Evolutionary conservation across 2,329 filamentous ascomycete species (phyloP).

Genomic region (Talaromyces sp.): DNA sequence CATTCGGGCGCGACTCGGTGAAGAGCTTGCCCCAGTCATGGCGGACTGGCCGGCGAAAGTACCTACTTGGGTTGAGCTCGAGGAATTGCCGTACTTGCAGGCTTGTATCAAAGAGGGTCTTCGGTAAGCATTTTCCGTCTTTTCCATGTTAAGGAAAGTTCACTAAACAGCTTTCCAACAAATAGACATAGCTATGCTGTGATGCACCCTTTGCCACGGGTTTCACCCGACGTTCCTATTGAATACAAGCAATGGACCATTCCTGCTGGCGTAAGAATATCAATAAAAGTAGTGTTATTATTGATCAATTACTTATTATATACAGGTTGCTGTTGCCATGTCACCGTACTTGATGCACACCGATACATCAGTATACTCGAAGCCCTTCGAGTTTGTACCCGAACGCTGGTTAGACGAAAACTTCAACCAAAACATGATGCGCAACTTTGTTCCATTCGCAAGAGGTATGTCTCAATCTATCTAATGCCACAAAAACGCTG

Average conservation of each 20-base stretch:
- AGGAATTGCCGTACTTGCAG: conserved; percentile 28
- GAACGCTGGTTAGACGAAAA: conserved; percentile 30
- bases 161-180: conserved; percentile 10
- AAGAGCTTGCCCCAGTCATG: conserved; percentile 26
- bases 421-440: conserved; percentile 28
- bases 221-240: conserved; percentile 21
- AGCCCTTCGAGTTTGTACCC: conserved; percentile 25
- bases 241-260: conserved; percentile 26
- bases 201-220: conserved; percentile 27
- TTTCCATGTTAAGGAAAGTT: not conserved
- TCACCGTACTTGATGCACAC: conserved; percentile 27
- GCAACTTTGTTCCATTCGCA: conserved; percentile 33
- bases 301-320: not conserved
- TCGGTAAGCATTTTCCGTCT: conserved; percentile 16
- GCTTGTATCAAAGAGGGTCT: conserved; percentile 28
- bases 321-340: conserved; percentile 29
- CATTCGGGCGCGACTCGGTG: conserved; percentile 17
- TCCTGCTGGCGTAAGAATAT: conserved; percentile 15
- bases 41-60: conserved; percentile 18
- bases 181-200: conserved; percentile 41
- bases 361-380: conserved; percentile 27
- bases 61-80: conserved; percentile 25
- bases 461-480: conserved; percentile 26
- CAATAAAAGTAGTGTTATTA: too few relatives aligned
- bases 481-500: not conserved